phyloP scores from a whole-genome alignment of 768 basidiomycete genomes.

The Termitomyces sp. region DNA sequence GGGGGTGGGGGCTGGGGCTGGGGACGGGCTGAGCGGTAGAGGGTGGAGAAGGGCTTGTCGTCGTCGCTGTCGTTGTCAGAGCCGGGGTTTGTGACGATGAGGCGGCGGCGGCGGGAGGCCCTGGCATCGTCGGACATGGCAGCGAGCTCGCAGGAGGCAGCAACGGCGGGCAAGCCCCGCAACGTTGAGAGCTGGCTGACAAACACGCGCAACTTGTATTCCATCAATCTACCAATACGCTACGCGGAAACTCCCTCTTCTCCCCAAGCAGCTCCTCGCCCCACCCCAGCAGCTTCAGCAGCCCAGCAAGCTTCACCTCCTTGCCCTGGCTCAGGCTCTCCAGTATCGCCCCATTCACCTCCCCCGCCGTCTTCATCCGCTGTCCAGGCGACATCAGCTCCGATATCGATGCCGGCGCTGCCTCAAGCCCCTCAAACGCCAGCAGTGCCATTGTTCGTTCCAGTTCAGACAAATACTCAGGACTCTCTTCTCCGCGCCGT shows the following conservation, averaged over 20 bases:
- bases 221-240: conserved; percentile 16
- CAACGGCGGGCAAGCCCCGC: conserved; percentile 1
- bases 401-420: conserved; percentile 62
- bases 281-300: conserved; percentile 86
- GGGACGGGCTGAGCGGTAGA: conserved; percentile 2
- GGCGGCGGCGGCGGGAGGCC: conserved; percentile 34
- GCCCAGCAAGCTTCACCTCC: conserved; percentile 82
- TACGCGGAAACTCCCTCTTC: conserved; percentile 67
- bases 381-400: conserved; percentile 84
- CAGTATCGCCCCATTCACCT: conserved; percentile 94
- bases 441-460: conserved; percentile 95
- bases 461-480: conserved; percentile 87
- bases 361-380: conserved; percentile 90
- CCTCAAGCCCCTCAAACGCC: conserved; percentile 66
- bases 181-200: conserved; percentile 10
- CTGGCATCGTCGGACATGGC: conserved; percentile 62
- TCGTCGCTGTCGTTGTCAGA: conserved; percentile 37
- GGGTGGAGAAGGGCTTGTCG: conserved; percentile 3
- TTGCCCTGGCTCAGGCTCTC: conserved; percentile 89
- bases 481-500: conserved; percentile 91
- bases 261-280: conserved; percentile 79
- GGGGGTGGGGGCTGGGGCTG: conserved; percentile 17
- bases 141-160: not conserved
- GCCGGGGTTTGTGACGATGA: conserved; percentile 61
- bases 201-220: conserved; percentile 5